Evolutionary conservation across 805 yeast genomes (phyloP).

Genomic region (Debaryomyces prosopidis): DNA sequence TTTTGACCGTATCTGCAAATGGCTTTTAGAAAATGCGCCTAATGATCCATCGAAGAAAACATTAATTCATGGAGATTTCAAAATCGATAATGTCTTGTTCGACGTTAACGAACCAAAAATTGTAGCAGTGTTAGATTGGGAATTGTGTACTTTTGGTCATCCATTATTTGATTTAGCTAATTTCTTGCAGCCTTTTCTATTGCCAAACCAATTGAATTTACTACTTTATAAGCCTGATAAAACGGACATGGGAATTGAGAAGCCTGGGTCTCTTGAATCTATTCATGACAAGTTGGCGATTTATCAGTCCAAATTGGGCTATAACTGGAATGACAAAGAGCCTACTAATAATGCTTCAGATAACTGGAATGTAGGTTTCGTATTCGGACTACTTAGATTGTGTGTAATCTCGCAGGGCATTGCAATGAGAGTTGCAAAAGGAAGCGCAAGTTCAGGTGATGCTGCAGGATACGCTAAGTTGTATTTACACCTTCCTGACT

Average conservation of each 20-base stretch:
- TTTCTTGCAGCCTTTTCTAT: constrained; percentile 52
- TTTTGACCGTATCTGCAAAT: constrained; percentile 41
- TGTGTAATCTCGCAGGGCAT: constrained; percentile 64
- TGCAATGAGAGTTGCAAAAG: constrained; percentile 52
- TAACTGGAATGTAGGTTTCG: constrained; percentile 53
- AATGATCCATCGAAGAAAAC: constrained; percentile 43
- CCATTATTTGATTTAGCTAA: constrained; percentile 64
- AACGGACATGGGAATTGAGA: constrained; percentile 33
- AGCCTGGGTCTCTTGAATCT: constrained; percentile 21
- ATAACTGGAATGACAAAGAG: constrained; percentile 31
- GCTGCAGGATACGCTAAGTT: constrained; percentile 43
- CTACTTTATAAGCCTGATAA: constrained; percentile 25
- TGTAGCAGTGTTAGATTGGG: constrained; percentile 65
- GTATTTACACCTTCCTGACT: constrained; percentile 30
- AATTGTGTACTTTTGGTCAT: constrained; percentile 62
- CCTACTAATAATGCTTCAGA: constrained; percentile 44
- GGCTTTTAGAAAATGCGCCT: constrained; percentile 47
- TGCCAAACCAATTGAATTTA: constrained; percentile 40
- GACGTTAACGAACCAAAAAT: constrained; percentile 52
- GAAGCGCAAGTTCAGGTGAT: constrained; percentile 54
- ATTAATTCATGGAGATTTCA: constrained; percentile 65
- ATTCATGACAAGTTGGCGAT: constrained; percentile 25
- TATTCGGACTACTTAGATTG: constrained; percentile 55
- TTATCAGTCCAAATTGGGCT: constrained; percentile 23
- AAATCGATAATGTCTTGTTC: constrained; percentile 63